phyloP scores from a whole-genome alignment of 23 red algal genomes.

The Chondrus crispus region DNA sequence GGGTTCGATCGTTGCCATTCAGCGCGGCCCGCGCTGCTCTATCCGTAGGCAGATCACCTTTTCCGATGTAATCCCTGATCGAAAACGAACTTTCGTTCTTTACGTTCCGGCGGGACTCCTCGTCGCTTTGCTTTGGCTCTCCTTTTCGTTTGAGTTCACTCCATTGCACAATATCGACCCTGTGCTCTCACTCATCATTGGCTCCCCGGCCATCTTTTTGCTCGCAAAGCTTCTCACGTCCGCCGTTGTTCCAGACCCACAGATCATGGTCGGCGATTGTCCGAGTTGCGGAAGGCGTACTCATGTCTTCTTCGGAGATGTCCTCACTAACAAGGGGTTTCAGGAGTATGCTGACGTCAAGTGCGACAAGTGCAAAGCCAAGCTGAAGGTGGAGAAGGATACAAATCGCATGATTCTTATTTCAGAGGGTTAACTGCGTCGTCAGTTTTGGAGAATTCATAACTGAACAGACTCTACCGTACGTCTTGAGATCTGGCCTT shows the following conservation, averaged over 20 bases:
- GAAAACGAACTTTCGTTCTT: conserved; percentile 54
- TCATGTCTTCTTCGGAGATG: conserved; percentile 87
- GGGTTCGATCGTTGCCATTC: conserved; percentile 74
- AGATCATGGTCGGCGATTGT: conserved; percentile 92
- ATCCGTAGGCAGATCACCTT: conserved; percentile 73
- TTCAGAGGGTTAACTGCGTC: conserved; percentile 42
- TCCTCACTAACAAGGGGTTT: conserved; percentile 72
- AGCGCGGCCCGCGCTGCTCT: conserved; percentile 83
- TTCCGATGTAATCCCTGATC: conserved; percentile 79
- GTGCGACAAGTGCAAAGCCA: conserved; percentile 85
- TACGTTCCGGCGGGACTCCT: conserved; percentile 87
- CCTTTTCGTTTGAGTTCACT: conserved; percentile 84
- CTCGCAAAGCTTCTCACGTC: conserved; percentile 57
- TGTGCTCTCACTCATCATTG: conserved; percentile 76
- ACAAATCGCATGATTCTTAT: conserved; percentile 68
- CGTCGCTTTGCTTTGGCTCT: conserved; percentile 72
- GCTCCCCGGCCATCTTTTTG: conserved; percentile 71
- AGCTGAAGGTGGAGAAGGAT: conserved; percentile 73
- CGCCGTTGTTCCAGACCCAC: conserved; percentile 66
- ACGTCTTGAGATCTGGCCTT: too few species aligned
- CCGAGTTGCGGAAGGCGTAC: conserved; percentile 78
- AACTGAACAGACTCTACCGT: too few species aligned
- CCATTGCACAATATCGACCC: conserved; percentile 79
- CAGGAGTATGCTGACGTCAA: conserved; percentile 60
- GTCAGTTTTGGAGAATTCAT: too few species aligned